phyloP scores from a whole-genome alignment of 805 yeast species.

The Pichia rugopelliculosa region DNA sequence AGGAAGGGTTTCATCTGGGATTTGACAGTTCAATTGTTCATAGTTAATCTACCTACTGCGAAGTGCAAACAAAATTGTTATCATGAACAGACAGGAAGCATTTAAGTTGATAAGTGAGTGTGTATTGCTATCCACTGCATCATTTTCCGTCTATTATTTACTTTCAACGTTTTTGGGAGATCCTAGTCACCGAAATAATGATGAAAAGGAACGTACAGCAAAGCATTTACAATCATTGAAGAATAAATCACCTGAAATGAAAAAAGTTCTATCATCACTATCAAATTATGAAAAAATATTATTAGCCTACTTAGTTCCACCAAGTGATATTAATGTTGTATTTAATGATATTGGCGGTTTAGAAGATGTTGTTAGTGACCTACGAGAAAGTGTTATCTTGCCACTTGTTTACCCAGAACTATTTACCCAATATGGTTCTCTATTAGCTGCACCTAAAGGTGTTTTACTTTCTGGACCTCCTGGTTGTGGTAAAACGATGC shows the following conservation, averaged over 20 bases:
- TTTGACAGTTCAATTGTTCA: too few species aligned
- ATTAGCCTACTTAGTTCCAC: conserved; percentile 70
- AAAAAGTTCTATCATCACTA: conserved; percentile 40
- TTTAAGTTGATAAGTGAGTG: conserved; percentile 65
- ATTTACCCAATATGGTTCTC: conserved; percentile 56
- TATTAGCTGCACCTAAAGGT: conserved; percentile 90
- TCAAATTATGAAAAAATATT: conserved; percentile 68
- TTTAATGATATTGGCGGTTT: conserved; percentile 89
- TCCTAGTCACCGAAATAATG: conserved; percentile 41
- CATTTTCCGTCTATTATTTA: conserved; percentile 46
- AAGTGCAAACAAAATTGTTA: too few species aligned
- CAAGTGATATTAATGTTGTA: conserved; percentile 69
- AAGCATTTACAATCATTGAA: conserved; percentile 52
- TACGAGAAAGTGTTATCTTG: conserved; percentile 79
- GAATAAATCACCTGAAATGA: conserved; percentile 49
- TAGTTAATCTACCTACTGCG: too few species aligned
- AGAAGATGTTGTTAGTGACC: conserved; percentile 71
- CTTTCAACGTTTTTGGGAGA: conserved; percentile 25
- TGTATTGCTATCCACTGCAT: conserved; percentile 52
- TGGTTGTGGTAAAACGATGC: conserved; percentile 96
- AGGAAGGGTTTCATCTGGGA: neutral
- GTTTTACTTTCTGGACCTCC: conserved; percentile 93
- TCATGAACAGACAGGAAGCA: conserved; percentile 64
- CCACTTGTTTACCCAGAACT: conserved; percentile 79
- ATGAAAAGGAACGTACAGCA: conserved; percentile 53